Conservation (phyloP, 257 asterid species). For the Salvia miltiorrhiza region DNA sequence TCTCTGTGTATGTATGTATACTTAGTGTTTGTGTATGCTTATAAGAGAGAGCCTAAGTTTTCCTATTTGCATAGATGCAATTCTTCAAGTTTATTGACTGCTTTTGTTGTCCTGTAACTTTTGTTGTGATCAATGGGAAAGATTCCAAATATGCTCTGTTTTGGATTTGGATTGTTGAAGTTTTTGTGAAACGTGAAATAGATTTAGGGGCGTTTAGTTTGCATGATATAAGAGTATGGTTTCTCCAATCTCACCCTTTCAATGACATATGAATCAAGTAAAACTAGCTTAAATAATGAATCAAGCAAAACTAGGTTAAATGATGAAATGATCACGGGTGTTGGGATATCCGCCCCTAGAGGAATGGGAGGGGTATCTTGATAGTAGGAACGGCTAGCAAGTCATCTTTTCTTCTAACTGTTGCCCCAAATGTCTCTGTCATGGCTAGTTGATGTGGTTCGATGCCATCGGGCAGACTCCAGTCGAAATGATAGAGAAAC, state of each 20-base stretch:
- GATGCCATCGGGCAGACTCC: constrained; percentile 21
- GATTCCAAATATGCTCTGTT: neutral
- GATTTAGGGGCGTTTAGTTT: too few species aligned
- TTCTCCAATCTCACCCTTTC: too few species aligned
- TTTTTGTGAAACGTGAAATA: too few species aligned
- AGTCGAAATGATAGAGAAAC: constrained; percentile 22
- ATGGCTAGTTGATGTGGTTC: constrained; percentile 16
- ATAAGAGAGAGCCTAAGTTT: constrained; percentile 44
- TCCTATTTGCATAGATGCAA: constrained; percentile 30
- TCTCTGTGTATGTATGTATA: neutral
- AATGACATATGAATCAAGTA: too few species aligned
- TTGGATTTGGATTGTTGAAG: too few species aligned
- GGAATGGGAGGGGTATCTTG: constrained; percentile 4
- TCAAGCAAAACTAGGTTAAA: too few species aligned
- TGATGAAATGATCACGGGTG: too few species aligned
- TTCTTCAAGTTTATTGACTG: too few species aligned
- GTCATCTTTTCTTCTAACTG: constrained; percentile 12
- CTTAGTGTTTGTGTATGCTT: constrained; percentile 15
- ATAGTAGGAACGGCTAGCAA: constrained; percentile 11
- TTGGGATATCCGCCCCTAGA: too few species aligned
- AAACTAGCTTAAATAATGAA: too few species aligned
- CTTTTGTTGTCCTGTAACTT: neutral
- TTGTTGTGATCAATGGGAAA: constrained; percentile 10
- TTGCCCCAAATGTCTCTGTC: constrained; percentile 16
- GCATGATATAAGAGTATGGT: too few species aligned